phyloP scores from a whole-genome alignment of 2,329 filamentous ascomycete genomes.

The Clarireedia homoeocarpa region DNA sequence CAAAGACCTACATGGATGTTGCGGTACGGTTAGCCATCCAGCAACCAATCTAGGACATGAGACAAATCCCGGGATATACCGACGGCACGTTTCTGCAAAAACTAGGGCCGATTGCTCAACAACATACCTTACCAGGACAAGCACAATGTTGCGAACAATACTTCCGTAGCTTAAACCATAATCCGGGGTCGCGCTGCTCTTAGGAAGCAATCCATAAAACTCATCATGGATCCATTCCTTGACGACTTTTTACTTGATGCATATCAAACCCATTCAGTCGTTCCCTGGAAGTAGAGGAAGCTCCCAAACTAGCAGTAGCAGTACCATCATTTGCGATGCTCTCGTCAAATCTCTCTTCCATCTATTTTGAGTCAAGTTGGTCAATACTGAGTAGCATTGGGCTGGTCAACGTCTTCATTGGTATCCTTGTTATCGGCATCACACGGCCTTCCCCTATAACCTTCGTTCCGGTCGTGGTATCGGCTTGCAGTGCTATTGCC shows the following conservation, averaged over 20 bases:
- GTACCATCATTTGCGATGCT: not conserved
- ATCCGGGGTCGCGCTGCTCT: not conserved
- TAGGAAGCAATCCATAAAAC: not conserved
- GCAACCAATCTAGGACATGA: not conserved
- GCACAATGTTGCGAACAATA: no score
- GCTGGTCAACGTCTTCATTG: slow-evolving; percentile 34
- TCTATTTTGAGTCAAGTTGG: slow-evolving; percentile 38
- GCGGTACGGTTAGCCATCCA: not conserved
- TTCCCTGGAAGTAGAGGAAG: not conserved
- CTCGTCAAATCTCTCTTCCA: not conserved
- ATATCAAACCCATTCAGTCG: no score
- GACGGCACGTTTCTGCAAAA: not conserved
- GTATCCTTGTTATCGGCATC: slow-evolving; percentile 34
- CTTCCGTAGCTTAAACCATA: not conserved
- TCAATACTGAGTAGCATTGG: slow-evolving; percentile 39
- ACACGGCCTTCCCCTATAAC: slow-evolving; percentile 33
- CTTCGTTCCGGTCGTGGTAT: slow-evolving; percentile 34
- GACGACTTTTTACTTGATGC: not conserved
- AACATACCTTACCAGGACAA: no score
- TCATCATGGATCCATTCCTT: not conserved
- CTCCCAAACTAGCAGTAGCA: not conserved
- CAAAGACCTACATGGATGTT: not conserved
- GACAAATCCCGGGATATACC: not conserved
- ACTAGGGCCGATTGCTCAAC: not conserved
- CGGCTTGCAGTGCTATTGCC: slow-evolving; percentile 33